Evolutionary conservation across 345 rosid genomes (phyloP), one percentile per base, ranked within the genome.

Genomic region (Corchorus olitorius): DNA sequence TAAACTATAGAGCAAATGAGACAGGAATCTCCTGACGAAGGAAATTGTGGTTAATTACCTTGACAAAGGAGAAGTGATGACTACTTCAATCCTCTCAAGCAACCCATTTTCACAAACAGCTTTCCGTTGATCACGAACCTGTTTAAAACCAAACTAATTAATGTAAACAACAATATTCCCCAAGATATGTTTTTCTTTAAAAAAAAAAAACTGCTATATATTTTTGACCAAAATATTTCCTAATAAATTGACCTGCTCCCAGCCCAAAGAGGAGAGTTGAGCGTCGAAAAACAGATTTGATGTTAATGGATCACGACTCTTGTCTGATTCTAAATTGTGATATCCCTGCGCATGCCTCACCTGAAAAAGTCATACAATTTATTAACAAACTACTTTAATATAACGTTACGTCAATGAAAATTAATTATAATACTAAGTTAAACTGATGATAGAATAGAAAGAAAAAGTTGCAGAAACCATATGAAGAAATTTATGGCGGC

Each of bases 321-420:
- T 88, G 12, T 89, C 90, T 69, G 93, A 92, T 78, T 69, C 97
- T 5, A 93, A 93, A 46, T 94, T 94, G 68, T 92, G 98, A 79
- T 87, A 49, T 79, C 98, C 97, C 78, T 94, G 89, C 8, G 97
- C 98, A 80, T 94, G 97, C 76, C 98, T 86, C 76, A 93, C 94
- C 98, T 94, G 78, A 2, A 39, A 5, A 9, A 79, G 41, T 41
- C 35, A 55, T 4, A 27, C 4, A 27, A 54, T 35, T 77, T 49
- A 55, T 41, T 35, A 67, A 16, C 22, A 37, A 65, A 35, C 7
- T 63, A 17, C 67, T 14, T 35, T 63, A 3, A 37, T 6, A 15
- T 8, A 14, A 2, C 8, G 16, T 9, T n/a, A n/a, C 12, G 7
- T 1, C 12, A 59, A 19, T 4, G 12, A 1, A 59, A 20, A 59